A percentile compares a stretch with the other conserved stretches of the same genome.
Evolutionary conservation across 371 early-diverging fungal genomes (phyloP).

Genomic region (Mortierella polycephala): DNA sequence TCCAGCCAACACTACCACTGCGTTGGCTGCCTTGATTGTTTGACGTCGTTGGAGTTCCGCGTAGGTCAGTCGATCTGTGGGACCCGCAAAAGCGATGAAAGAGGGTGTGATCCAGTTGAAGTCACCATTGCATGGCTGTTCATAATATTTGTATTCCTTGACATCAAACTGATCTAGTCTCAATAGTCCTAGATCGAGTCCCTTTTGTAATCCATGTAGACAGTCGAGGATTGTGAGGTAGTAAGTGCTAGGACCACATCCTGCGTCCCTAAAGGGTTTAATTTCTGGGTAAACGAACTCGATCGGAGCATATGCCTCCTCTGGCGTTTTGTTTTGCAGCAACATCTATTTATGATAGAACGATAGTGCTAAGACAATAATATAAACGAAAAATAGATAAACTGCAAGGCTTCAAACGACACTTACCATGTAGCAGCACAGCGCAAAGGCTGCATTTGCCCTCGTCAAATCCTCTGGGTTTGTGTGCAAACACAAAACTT

Average conservation of each 20-base stretch:
- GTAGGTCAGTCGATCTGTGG: slow-evolving; percentile 55
- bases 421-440: slow-evolving; percentile 70
- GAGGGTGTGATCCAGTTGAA: slow-evolving; percentile 73
- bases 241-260: slow-evolving; percentile 70
- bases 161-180: slow-evolving; percentile 63
- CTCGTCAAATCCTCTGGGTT: slow-evolving; percentile 60
- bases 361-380: too few species aligned
- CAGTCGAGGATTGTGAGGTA: slow-evolving; percentile 70
- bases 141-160: slow-evolving; percentile 72
- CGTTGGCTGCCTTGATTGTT: neutral
- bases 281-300: slow-evolving; percentile 56
- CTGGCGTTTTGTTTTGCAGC: slow-evolving; percentile 62
- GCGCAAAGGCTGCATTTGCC: slow-evolving; percentile 69
- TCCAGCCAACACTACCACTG: neutral
- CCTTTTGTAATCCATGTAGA: slow-evolving; percentile 65
- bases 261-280: slow-evolving; percentile 70
- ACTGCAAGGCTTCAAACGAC: neutral
- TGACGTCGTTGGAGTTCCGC: slow-evolving; percentile 1
- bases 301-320: slow-evolving; percentile 64
- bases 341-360: slow-evolving; percentile 53
- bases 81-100: slow-evolving; percentile 71
- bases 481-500: slow-evolving; percentile 62
- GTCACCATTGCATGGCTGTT: slow-evolving; percentile 72
- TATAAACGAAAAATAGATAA: neutral
- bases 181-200: slow-evolving; percentile 61